Percentiles rank a stretch among this genome's conserved stretches.
Conservation (phyloP, 2,329 filamentous ascomycete genomes). For the Phaeosphaeria sp. region DNA sequence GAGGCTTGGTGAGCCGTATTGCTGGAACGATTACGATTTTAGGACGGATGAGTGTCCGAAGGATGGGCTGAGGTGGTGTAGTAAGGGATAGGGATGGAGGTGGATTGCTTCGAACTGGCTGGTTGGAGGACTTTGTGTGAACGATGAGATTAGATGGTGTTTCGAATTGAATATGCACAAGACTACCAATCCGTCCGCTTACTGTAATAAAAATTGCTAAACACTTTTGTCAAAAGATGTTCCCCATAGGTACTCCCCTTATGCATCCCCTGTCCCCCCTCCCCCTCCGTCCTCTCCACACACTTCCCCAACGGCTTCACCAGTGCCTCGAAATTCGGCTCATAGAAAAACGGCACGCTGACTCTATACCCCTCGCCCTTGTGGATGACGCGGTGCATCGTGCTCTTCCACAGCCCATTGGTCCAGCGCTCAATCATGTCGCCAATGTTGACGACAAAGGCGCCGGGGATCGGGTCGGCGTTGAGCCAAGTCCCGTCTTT, state of each 20-base stretch:
- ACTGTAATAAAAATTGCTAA: constrained; percentile 50
- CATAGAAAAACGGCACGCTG: constrained; percentile 58
- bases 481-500: constrained; percentile 54
- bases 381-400: constrained; percentile 56
- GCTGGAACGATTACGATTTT: no score
- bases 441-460: constrained; percentile 58
- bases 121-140: no score
- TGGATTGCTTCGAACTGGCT: no score
- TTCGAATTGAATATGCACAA: no score
- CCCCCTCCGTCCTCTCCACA: constrained; percentile 41
- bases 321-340: constrained; percentile 52
- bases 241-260: constrained; percentile 50
- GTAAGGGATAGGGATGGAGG: no score
- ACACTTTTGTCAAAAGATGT: constrained; percentile 52
- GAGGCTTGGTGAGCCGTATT: no score
- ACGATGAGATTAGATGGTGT: no score
- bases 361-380: constrained; percentile 47
- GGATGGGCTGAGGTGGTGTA: no score
- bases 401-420: constrained; percentile 52
- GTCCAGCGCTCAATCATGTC: constrained; percentile 58
- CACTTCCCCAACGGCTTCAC: constrained; percentile 49
- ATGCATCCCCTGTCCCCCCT: constrained; percentile 25
- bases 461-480: constrained; percentile 52
- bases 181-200: constrained; percentile 35
- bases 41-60: no score